Base-by-base conservation (phyloP, 345 rosid species). In the Eutrema heterophyllum region DNA sequence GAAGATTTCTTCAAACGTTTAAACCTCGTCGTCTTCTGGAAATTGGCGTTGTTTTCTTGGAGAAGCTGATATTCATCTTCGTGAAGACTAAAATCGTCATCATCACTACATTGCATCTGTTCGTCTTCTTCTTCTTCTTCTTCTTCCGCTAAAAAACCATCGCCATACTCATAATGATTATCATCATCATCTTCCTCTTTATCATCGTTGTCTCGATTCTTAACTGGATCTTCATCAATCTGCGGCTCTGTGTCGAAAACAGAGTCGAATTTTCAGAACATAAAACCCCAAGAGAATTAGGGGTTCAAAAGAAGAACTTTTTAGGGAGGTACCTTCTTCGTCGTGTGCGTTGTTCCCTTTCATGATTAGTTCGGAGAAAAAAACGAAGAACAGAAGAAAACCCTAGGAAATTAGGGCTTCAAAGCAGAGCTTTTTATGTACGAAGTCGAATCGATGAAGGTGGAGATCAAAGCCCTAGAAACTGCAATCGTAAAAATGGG, bases 41-140 rank as follows among this genome's bases (percentile, higher is more conserved):
- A 83, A 66, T 76, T 83, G 30, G 78, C 87, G 67, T 89, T 87
- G 67, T 89, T 89, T 38, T 92, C 97, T 38, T 88, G 82, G 18
- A 92, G 87, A 12, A 89, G 96, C 55, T 83, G 89, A 45, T 89
- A 92, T 46, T 92, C 96, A 65, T 92, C 97, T 72, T 92, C 96
- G 67, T 89, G 89, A 39, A 92, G 97, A 32, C 13, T 44, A 27
- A 43, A 29, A 32, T 80, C 85, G 36, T 86, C 97, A 81, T 83
- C 89, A 46, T 83, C 90, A 64, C 86, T 84, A 33, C 85, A 86
- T 8, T 68, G 82, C 81, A 80, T 83, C 45, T 82, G 85, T 60
- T 86, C 89, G 35, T 85, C 90, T 61, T 88, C 92, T 18, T 68
- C 87, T 39, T 81, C 87, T 54, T 86, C 88, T 50, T 82, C 92